Conservation (phyloP, 371 early-diverging fungal species). For the Apophysomyces variabilis region DNA sequence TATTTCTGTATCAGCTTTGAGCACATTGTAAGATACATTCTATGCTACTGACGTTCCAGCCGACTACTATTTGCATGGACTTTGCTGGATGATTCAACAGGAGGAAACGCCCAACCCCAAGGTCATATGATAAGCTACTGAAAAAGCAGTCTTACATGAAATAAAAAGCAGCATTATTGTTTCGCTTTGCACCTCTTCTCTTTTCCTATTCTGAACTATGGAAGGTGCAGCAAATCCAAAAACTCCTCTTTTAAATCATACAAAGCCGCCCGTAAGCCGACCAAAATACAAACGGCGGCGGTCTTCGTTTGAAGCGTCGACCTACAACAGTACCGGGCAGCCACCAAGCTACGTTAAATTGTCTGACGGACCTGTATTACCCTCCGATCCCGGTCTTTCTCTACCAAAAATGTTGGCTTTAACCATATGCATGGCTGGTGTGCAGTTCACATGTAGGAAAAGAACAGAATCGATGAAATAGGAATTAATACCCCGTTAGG, state of each 20-base stretch:
- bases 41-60: neutral
- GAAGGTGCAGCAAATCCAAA: slow-evolving; percentile 22
- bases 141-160: slow-evolving; percentile 11
- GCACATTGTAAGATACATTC: neutral
- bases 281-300: slow-evolving; percentile 44
- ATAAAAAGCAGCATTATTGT: slow-evolving; percentile 11
- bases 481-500: slow-evolving; percentile 32
- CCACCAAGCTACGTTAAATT: slow-evolving; percentile 25
- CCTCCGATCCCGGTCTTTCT: slow-evolving; percentile 19
- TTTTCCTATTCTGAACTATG: slow-evolving; percentile 9
- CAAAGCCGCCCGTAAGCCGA: slow-evolving; percentile 39
- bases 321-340: slow-evolving; percentile 44
- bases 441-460: slow-evolving; percentile 67
- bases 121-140: slow-evolving; percentile 4
- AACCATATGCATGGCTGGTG: slow-evolving; percentile 59
- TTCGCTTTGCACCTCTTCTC: slow-evolving; percentile 1
- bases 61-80: neutral
- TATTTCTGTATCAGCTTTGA: neutral
- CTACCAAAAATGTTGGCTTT: slow-evolving; percentile 22
- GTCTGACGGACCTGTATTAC: neutral
- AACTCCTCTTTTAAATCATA: slow-evolving; percentile 22
- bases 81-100: neutral
- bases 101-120: neutral
- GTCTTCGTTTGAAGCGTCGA: slow-evolving; percentile 53
- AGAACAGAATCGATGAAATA: neutral